Evolutionary conservation across 1,284 basidiomycete genomes (phyloP), one percentile per base, ranked within the genome.

Genomic region (Sanghuangporus sanghuang): DNA sequence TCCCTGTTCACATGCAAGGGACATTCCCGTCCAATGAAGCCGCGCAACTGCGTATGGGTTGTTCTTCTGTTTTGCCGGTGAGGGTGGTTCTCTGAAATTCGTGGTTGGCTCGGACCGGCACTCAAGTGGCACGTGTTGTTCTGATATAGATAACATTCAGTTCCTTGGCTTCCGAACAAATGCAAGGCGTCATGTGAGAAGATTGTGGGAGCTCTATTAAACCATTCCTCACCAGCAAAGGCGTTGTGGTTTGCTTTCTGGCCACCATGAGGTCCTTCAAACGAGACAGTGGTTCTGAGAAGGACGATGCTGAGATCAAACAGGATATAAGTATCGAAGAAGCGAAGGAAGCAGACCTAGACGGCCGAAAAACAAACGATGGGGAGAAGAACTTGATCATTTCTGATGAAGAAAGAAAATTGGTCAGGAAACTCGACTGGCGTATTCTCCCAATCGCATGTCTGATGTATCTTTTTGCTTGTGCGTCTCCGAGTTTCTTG

Each of bases 381-480:
- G 14, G 57, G 36, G 48, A n/a, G 12, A 42, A 54, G 27, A 23
- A n/a, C 8, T 27, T 57, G 14, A 42, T 59, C 32, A 12, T 57
- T 8, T 61, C 65, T 38, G 66, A 62, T 8, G 82, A 84, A 63
- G 90, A 92, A 72, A 78, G 73, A 66, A 75, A 71, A 44, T 78
- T 92, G 2, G 78, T 92, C 38, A 78, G 83, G 68, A 90, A 87
- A 71, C 76, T 91, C 58, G 89, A 92, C 69, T 63, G 68, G 63
- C 79, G 87, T 21, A 89, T 92, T 57, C 74, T 92, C 61, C 89
- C 88, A 46, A 83, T 91, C 61, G 77, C 83, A 1, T 90, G 88
- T 68, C 70, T 89, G 27, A 79, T 91, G 40, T 92, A 92, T 68
- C 77, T 92, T 39, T 90, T 88, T 71, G 87, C 89, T 23, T 92